Base-by-base conservation (phyloP, 1,284 basidiomycete genomes). In the Rhodotorula sp. region DNA sequence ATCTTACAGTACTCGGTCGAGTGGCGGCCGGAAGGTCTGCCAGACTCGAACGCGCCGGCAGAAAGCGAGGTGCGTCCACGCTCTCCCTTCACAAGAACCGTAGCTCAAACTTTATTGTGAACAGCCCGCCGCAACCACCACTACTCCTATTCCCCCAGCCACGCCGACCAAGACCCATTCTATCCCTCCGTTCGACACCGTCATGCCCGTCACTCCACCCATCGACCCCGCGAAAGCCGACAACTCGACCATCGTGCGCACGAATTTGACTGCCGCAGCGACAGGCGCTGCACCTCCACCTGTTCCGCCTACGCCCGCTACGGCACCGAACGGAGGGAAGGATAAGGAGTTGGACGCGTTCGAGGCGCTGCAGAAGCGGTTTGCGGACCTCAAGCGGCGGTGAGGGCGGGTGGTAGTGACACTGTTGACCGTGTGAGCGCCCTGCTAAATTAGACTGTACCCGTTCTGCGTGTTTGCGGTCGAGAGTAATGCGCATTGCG, bases 331-430 rank as follows among this genome's bases (percentile, higher is more conserved):
- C 19, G 39, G 39, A 44, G 39, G 39, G 9, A 30, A 47, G 2
- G 59, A 60, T 39, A 77, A 72, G 49, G 68, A 81, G 62, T 84
- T 86, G 77, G 88, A 92, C 74, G 89, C 90, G 70, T 90, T 91
- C 76, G 86, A 88, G 53, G 82, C 85, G 19, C 81, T 92, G 62
- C 81, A 86, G 59, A 86, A 85, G 79, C 86, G 90, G 66, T 92
- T 92, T 76, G 89, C 88, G 68, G 89, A 86, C 36, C 80, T 92
- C 76, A 92, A 91, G 70, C 56, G 51, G 63, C 53, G 59, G 68
- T 71, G 54, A 68, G 10, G 66, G 30, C 8, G 24, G 36, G 10
- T 17, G 11, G 39, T 44, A 44, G 11, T 17, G 39, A 44, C 39
- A 17, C 13, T 13, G 39, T 44, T 17, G 19, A 44, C 39, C 19